Evolutionary conservation across 192 early-diverging fungal genomes (phyloP), one percentile per base, ranked within the genome.

Genomic region (Linderina pennispora): DNA sequence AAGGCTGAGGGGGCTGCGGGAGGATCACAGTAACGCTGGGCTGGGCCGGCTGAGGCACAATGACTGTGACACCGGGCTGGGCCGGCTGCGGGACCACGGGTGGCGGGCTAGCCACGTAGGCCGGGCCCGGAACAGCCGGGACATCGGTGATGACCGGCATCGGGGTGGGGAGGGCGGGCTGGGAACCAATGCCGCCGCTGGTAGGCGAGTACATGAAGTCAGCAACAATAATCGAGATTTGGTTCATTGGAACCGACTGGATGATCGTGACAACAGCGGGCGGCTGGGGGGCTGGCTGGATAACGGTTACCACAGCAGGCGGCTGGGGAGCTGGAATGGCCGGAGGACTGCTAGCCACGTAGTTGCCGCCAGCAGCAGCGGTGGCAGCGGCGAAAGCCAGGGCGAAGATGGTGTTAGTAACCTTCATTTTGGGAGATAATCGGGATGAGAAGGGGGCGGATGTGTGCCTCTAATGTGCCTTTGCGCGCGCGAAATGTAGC

Each of bases 191-290:
- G n/a, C n/a, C n/a, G n/a, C n/a, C n/a, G 14, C 16, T 8, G 21
- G 21, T 36, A 3, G 45, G 52, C n/a, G 52, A 62, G 52, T 55
- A 62, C 23, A 50, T 62, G 22, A 55, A 55, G 26, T 62, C 52
- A 19, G 52, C 52, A 36, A 62, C 38, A 17, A 55, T 42, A 15
- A 62, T 43, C 0, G 59, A 47, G 19, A 62, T 44, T 0, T 46
- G 47, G 19, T 46, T 46, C 32, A 55, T 28, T 11, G 47, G 40
- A 19, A 62, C 40, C 3, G 52, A 37, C 46, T 40, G 51, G 11
- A 36, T 24, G 6, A 28, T 11, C 4, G 50, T 32, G 23, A 26
- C 37, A 1, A 43, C 42, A 10, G 43, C 32, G 13, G 59, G 49
- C 3, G 37, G 17, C 36, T 50, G 36, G 2, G 45, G 45, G n/a